Conservation (phyloP, 768 basidiomycete species). For the Scleroderma bovista region DNA sequence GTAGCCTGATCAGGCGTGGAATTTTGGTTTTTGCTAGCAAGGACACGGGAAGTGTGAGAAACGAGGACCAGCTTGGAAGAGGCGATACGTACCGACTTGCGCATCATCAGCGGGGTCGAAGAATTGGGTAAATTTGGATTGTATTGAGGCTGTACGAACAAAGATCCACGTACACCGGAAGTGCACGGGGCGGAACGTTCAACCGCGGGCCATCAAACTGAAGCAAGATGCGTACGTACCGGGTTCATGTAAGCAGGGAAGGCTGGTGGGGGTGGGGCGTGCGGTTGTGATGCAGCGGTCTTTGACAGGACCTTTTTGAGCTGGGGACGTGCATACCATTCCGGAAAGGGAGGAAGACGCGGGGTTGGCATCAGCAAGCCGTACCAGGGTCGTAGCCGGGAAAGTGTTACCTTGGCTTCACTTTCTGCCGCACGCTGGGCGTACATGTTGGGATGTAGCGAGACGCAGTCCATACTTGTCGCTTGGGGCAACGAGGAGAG, state of each 20-base stretch:
- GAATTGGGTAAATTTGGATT: constrained; percentile 33
- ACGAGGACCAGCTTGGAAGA: background rate
- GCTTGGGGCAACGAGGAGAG: constrained; percentile 68
- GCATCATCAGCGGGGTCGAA: constrained; percentile 52
- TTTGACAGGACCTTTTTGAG: constrained; percentile 61
- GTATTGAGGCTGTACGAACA: constrained; percentile 28
- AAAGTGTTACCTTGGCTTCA: constrained; percentile 59
- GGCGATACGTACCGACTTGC: constrained; percentile 37
- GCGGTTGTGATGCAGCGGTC: constrained; percentile 33
- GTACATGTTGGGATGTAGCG: constrained; percentile 67
- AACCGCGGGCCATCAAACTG: background rate
- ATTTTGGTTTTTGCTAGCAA: constrained; percentile 31
- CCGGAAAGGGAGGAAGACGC: background rate
- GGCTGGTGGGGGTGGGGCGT: constrained; percentile 25
- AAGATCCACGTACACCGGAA: constrained; percentile 5
- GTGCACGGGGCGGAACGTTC: background rate
- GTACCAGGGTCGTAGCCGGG: background rate
- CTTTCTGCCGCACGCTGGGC: constrained; percentile 63
- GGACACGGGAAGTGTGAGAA: background rate
- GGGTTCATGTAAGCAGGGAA: constrained; percentile 31
- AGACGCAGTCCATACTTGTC: constrained; percentile 59
- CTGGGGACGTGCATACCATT: constrained; percentile 31
- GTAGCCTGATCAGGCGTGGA: constrained; percentile 20
- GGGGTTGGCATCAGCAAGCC: constrained; percentile 7
- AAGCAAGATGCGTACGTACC: constrained; percentile 26